Evolutionary conservation across 1,139 yeast species (phyloP).

Genomic region (Yamadazyma atlantica): DNA sequence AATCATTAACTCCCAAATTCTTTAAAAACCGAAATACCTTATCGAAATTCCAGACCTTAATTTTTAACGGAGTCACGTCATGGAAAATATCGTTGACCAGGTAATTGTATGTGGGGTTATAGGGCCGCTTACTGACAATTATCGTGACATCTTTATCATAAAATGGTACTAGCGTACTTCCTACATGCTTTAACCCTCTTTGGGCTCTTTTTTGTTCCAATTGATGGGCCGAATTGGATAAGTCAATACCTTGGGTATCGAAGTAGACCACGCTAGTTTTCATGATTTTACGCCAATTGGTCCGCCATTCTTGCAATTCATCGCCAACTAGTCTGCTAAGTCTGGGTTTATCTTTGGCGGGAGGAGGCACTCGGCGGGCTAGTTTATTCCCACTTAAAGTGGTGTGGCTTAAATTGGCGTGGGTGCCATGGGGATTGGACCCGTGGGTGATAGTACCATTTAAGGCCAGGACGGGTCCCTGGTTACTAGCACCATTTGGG

Average conservation of each 20-base stretch:
- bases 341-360: slow-evolving; percentile 14
- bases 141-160: slow-evolving; percentile 80
- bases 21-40: slow-evolving; percentile 79
- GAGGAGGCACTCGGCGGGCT: too few relatives aligned
- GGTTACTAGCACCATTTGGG: too few relatives aligned
- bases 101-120: slow-evolving; percentile 22
- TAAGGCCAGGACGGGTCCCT: too few relatives aligned
- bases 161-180: slow-evolving; percentile 69
- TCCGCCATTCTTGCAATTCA: slow-evolving; percentile 73
- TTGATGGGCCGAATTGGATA: slow-evolving; percentile 40
- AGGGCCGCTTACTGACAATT: slow-evolving; percentile 64
- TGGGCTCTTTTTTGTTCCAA: slow-evolving; percentile 55
- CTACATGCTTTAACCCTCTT: slow-evolving; percentile 55
- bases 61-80: slow-evolving; percentile 57
- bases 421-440: too few relatives aligned
- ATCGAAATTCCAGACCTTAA: slow-evolving; percentile 87
- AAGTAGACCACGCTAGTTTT: slow-evolving; percentile 73
- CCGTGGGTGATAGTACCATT: too few relatives aligned
- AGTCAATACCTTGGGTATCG: slow-evolving; percentile 63
- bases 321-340: slow-evolving; percentile 40
- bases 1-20: slow-evolving; percentile 55
- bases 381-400: too few relatives aligned
- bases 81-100: slow-evolving; percentile 63
- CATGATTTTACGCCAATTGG: slow-evolving; percentile 79
- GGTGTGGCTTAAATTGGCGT: too few relatives aligned